These are phyloP conservation scores for Aspergillus fumigatiaffinis DNA, from an alignment of 2,329 filamentous ascomycete genomes.

Conservation along the genomic window DNA sequence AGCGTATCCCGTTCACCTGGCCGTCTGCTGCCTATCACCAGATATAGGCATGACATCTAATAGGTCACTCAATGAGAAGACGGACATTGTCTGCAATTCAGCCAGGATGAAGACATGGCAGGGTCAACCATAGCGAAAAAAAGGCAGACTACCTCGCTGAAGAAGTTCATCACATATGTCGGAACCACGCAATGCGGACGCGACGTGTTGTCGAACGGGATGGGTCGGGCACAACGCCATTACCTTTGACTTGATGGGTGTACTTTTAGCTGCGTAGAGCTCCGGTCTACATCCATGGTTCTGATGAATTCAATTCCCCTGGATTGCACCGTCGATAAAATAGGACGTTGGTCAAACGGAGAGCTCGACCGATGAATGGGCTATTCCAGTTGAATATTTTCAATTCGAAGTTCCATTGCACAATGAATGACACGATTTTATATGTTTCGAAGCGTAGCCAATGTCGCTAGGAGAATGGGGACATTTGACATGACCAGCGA, in stretches of 20 bases:
- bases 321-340: constrained; percentile 55
- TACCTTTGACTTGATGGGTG: not conserved
- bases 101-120: constrained; percentile 2
- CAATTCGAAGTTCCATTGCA: not conserved
- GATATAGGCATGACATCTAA: constrained; percentile 27
- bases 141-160: not conserved
- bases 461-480: constrained; percentile 26
- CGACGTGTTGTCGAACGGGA: not conserved
- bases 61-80: constrained; percentile 14
- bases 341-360: constrained; percentile 56
- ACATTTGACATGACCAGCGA: constrained; percentile 28
- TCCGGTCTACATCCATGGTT: constrained; percentile 17
- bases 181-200: not conserved
- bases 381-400: constrained; percentile 5
- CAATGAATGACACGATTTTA: constrained; percentile 23
- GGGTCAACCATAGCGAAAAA: not conserved
- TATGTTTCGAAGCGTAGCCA: constrained; percentile 24
- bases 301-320: constrained; percentile 50
- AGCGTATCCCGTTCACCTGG: constrained; percentile 41
- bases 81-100: constrained; percentile 16
- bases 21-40: constrained; percentile 27
- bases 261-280: not conserved
- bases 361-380: constrained; percentile 44
- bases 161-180: not conserved
- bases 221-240: not conserved